Evolutionary conservation across 208 protist species (phyloP), one percentile per base, ranked within the genome.

Genomic region (Acanthamoeba quina): DNA sequence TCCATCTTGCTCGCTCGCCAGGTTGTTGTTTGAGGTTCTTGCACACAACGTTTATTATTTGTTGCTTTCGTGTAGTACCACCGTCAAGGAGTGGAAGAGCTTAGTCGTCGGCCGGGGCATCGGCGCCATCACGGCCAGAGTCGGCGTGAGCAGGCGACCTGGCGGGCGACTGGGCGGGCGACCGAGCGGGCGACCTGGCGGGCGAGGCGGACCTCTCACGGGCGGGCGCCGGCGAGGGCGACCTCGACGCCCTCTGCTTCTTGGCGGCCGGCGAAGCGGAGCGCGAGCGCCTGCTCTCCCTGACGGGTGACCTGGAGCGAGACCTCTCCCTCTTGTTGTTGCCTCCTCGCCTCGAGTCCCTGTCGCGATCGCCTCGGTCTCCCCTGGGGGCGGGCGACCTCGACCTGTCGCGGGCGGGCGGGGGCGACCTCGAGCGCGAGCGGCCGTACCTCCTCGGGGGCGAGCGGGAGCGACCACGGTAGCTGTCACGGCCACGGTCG

Each of bases 381-480:
- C 34, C 19, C 34, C 34, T 44, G n/a, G 31, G 11, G 66, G 10
- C 76, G 47, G 70, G 80, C 54, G 83, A 90, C 58, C 82, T 90
- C 82, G 49, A 70, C 49, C 76, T 85, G 76, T 31, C 66, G 5
- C 74, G 52, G 74, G 44, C 74, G 19, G 74, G 74, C 74, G 74
- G 76, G 52, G 82, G 58, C 26, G 82, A 68, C 34, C 82, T 31
- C 15, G 82, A 89, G 26, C 82, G 82, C 24, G 82, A 89, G 52
- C 58, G 58, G 49, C 82, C 58, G 26, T 68, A 70, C 41, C 74
- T 72, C 66, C 66, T 72, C 6, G 66, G 66, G 26, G 70, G 70
- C 47, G 70, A 78, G 34, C 70, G 70, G 49, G 70, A 74, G 34
- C 66, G 66, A n/a, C 66, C 78, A 41, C 76, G 76, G 76, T 68